These are phyloP conservation scores for Zymoseptoria tritici DNA, from an alignment of 2,329 filamentous ascomycete species.

Conservation along the genomic window DNA sequence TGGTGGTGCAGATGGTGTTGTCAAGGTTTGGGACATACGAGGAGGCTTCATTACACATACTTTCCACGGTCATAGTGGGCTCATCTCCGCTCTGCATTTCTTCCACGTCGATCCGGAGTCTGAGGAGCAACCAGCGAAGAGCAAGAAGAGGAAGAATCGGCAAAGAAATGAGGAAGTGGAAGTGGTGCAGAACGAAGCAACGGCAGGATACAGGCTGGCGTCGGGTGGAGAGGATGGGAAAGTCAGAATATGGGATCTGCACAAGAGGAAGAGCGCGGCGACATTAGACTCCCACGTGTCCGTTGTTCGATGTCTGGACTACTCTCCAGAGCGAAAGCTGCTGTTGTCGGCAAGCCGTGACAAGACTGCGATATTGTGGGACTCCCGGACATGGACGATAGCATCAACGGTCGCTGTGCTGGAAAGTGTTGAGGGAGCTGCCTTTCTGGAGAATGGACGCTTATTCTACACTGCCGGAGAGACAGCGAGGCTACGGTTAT, in stretches of 20 bases:
- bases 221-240: slow-evolving; percentile 93
- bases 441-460: slow-evolving; percentile 64
- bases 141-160: slow-evolving; percentile 41
- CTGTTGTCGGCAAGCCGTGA: slow-evolving; percentile 83
- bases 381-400: slow-evolving; percentile 75
- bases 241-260: slow-evolving; percentile 82
- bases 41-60: slow-evolving; percentile 91
- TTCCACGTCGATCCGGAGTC: slow-evolving; percentile 53
- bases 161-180: slow-evolving; percentile 42
- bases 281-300: slow-evolving; percentile 88
- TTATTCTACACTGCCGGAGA: slow-evolving; percentile 79
- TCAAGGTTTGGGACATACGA: slow-evolving; percentile 94
- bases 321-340: slow-evolving; percentile 63
- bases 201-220: slow-evolving; percentile 66
- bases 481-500: slow-evolving; percentile 73
- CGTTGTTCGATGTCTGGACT: slow-evolving; percentile 82
- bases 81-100: slow-evolving; percentile 86
- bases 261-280: slow-evolving; percentile 70
- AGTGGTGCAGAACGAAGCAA: slow-evolving; percentile 42
- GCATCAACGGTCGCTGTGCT: slow-evolving; percentile 74
- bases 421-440: slow-evolving; percentile 76
- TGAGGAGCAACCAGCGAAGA: slow-evolving; percentile 19
- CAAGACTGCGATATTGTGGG: slow-evolving; percentile 91
- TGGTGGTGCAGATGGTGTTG: slow-evolving; percentile 82
- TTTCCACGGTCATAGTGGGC: slow-evolving; percentile 83